phyloP scores from a whole-genome alignment of 2,329 filamentous ascomycete genomes.

The Talaromyces atroroseus region DNA sequence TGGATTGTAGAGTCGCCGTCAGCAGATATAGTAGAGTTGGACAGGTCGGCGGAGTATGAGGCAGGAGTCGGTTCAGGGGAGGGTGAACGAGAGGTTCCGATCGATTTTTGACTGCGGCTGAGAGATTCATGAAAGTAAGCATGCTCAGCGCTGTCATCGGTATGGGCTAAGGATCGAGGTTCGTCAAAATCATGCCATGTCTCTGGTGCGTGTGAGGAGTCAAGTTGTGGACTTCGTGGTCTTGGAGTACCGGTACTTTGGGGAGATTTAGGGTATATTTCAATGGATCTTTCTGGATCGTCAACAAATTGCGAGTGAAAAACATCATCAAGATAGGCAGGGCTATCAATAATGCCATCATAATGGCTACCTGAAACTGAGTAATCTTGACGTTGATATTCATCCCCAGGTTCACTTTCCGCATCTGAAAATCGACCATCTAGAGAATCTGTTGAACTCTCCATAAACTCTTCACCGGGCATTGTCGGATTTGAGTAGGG shows the following conservation, averaged over 20 bases:
- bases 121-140: background rate
- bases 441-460: constrained; percentile 27
- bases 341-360: constrained; percentile 31
- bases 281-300: constrained; percentile 23
- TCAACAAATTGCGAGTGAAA: constrained; percentile 31
- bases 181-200: constrained; percentile 8
- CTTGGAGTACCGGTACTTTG: constrained; percentile 17
- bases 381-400: background rate
- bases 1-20: background rate
- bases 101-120: background rate
- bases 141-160: background rate
- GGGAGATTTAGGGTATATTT: constrained; percentile 12
- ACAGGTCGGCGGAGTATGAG: constrained; percentile 1
- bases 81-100: background rate
- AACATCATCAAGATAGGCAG: constrained; percentile 34
- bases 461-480: background rate
- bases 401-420: constrained; percentile 31
- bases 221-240: constrained; percentile 17
- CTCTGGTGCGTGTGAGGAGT: constrained; percentile 5
- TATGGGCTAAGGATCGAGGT: background rate
- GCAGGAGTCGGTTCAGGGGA: background rate
- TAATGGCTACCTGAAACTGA: constrained; percentile 20
- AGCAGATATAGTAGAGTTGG: background rate
- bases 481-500: background rate
- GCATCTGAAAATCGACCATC: constrained; percentile 41